These are phyloP conservation scores for Dicorynia guianensis DNA, from an alignment of 306 rosid species.

Conservation along the genomic window DNA sequence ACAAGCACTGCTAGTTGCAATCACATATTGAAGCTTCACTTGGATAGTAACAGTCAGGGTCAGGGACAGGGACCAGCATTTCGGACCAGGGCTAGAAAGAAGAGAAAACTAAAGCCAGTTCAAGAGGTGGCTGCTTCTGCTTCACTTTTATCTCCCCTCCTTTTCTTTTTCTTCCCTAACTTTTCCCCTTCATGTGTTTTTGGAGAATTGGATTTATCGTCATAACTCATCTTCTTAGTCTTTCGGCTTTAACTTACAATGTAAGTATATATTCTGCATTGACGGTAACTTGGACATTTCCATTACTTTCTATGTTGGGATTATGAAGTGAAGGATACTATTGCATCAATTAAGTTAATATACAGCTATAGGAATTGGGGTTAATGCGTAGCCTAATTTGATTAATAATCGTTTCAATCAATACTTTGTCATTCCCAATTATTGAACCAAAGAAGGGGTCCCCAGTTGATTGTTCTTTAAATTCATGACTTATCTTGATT, in stretches of 20 bases:
- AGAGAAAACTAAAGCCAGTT: constrained; percentile 46
- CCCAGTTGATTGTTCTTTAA: not conserved
- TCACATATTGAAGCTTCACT: not conserved
- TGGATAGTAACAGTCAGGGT: constrained; percentile 26
- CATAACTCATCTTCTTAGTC: not conserved
- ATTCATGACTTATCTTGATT: too few relatives aligned
- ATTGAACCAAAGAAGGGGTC: not conserved
- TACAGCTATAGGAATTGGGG: not conserved
- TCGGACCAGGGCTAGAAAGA: constrained; percentile 52
- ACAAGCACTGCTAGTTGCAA: not conserved
- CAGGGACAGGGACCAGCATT: constrained; percentile 50
- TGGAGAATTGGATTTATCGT: not conserved
- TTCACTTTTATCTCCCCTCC: constrained; percentile 22
- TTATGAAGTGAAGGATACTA: not conserved
- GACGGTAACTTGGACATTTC: not conserved
- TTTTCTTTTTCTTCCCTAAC: not conserved
- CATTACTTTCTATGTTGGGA: too few relatives aligned
- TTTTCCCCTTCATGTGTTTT: not conserved
- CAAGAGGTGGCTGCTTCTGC: constrained; percentile 38
- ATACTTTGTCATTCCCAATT: not conserved
- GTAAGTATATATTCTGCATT: not conserved
- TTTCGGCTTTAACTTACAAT: not conserved
- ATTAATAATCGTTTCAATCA: not conserved
- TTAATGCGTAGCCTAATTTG: not conserved
- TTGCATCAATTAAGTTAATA: not conserved